Percentiles rank a stretch among this genome's conserved stretches.
phyloP scores from a whole-genome alignment of 352 stramenopile species.

The Phytophthora boehmeriae region DNA sequence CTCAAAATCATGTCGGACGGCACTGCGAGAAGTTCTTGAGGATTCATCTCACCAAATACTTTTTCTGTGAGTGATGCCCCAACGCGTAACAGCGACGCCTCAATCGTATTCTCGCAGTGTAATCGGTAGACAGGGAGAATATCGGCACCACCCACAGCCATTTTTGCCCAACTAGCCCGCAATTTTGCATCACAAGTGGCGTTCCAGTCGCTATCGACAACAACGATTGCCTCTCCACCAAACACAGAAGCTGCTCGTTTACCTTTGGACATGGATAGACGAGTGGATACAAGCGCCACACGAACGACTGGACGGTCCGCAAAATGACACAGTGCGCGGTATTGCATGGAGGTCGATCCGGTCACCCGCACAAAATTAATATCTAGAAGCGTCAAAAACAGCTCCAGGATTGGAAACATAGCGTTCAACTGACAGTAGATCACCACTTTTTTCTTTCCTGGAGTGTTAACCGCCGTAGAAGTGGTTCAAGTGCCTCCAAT shows the following conservation, averaged over 20 bases:
- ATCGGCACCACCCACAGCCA: slow-evolving; percentile 50
- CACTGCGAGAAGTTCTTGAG: slow-evolving; percentile 70
- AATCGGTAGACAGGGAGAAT: slow-evolving; percentile 74
- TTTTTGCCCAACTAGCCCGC: slow-evolving; percentile 77
- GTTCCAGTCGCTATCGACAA: slow-evolving; percentile 87
- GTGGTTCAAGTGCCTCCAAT: slow-evolving; percentile 52
- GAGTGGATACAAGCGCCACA: slow-evolving; percentile 76
- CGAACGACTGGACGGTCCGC: slow-evolving; percentile 59
- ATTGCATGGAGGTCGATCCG: slow-evolving; percentile 56
- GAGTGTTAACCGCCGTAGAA: slow-evolving; percentile 58
- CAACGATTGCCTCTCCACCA: slow-evolving; percentile 75
- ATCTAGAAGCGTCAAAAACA: slow-evolving; percentile 68
- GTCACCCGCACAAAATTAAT: slow-evolving; percentile 72
- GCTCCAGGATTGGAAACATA: slow-evolving; percentile 77
- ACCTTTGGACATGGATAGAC: slow-evolving; percentile 46
- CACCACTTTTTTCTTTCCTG: slow-evolving; percentile 76
- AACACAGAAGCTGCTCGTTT: slow-evolving; percentile 65
- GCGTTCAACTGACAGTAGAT: slow-evolving; percentile 79
- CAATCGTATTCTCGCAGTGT: slow-evolving; percentile 82
- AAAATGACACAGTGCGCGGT: slow-evolving; percentile 75
- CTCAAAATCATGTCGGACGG: slow-evolving; percentile 45
- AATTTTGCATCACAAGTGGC: slow-evolving; percentile 81
- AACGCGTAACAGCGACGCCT: slow-evolving; percentile 74
- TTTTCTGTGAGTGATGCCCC: slow-evolving; percentile 81
- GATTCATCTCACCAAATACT: slow-evolving; percentile 77